These are phyloP conservation scores for Ophiocordyceps sinensis DNA, from an alignment of 2,329 filamentous ascomycete genomes.

Conservation along the genomic window DNA sequence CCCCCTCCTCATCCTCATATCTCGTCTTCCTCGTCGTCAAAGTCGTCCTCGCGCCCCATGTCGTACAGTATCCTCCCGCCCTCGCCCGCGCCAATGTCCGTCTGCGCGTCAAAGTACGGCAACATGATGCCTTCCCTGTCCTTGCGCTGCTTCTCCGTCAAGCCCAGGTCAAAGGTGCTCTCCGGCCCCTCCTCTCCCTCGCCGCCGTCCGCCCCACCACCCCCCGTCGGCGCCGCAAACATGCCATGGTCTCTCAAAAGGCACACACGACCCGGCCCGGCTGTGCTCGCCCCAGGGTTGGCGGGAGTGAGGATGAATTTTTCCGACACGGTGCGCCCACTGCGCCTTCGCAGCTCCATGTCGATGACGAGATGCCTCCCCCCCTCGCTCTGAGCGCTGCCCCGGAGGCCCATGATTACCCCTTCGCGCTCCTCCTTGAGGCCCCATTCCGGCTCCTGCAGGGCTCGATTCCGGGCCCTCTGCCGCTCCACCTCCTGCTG, in stretches of 20 bases:
- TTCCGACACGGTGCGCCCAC: conserved; percentile 64
- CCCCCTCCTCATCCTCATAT: conserved; percentile 34
- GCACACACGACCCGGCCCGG: conserved; percentile 22
- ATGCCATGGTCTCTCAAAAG: conserved; percentile 66
- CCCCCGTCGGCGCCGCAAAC: conserved; percentile 34
- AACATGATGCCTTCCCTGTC: conserved; percentile 82
- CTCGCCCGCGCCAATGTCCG: conserved; percentile 60
- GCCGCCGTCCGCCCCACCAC: conserved; percentile 17
- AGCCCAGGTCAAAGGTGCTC: conserved; percentile 70
- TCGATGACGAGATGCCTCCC: conserved; percentile 51
- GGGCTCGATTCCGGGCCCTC: conserved; percentile 60
- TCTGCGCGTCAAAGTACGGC: conserved; percentile 95
- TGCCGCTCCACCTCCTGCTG: conserved; percentile 61
- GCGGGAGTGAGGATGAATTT: conserved; percentile 35
- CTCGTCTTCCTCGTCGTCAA: conserved; percentile 92
- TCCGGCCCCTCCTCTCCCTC: conserved; percentile 41
- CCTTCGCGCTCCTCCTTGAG: conserved; percentile 67
- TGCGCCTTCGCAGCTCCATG: conserved; percentile 76
- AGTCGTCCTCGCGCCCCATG: conserved; percentile 92
- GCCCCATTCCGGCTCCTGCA: conserved; percentile 65
- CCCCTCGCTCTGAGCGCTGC: conserved; percentile 26
- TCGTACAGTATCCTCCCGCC: conserved; percentile 92
- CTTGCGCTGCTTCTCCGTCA: conserved; percentile 80
- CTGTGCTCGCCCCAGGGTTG: conserved; percentile 6
- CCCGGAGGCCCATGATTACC: conserved; percentile 51